Conservation (phyloP, 495 filamentous ascomycete genomes). For the Paragyromitra xinjiangensis region DNA sequence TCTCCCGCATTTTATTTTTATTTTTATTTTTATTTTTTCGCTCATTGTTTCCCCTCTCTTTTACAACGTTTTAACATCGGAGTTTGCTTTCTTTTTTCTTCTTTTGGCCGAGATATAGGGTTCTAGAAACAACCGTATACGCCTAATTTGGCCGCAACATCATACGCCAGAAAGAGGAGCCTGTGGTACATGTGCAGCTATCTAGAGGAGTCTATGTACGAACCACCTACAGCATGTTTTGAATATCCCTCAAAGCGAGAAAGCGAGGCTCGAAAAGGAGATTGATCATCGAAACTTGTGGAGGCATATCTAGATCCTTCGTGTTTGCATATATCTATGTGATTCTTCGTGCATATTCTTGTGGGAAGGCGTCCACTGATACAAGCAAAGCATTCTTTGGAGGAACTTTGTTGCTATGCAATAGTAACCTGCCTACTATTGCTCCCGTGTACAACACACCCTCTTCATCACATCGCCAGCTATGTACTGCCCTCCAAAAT, state of each 20-base stretch:
- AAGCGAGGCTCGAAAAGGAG: not conserved
- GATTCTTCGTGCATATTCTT: not conserved
- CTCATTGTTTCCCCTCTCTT: not conserved
- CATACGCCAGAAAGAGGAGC: conserved; percentile 1
- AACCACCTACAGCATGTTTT: not conserved
- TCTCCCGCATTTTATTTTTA: not conserved
- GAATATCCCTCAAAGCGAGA: conserved; percentile 34
- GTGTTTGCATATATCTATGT: not conserved
- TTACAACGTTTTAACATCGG: not conserved
- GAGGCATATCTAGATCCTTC: not conserved
- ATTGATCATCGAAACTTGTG: conserved; percentile 6
- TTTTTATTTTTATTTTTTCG: conserved; percentile 10
- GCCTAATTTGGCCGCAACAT: conserved; percentile 1
- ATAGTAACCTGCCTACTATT: conserved; percentile 25
- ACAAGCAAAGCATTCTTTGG: not conserved
- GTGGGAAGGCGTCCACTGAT: too few species aligned
- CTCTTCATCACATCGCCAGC: not conserved
- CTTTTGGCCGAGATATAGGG: not conserved
- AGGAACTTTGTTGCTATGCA: conserved; percentile 24
- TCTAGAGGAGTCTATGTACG: conserved; percentile 10
- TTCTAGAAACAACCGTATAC: conserved; percentile 1
- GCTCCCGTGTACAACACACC: not conserved
- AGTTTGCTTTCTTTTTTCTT: conserved; percentile 5
- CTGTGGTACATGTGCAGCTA: conserved; percentile 10
- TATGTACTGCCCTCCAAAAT: not conserved